A percentile compares a stretch with the other conserved stretches of the same genome.
phyloP scores from a whole-genome alignment of 345 rosid species.

The Lepidium sativum region DNA sequence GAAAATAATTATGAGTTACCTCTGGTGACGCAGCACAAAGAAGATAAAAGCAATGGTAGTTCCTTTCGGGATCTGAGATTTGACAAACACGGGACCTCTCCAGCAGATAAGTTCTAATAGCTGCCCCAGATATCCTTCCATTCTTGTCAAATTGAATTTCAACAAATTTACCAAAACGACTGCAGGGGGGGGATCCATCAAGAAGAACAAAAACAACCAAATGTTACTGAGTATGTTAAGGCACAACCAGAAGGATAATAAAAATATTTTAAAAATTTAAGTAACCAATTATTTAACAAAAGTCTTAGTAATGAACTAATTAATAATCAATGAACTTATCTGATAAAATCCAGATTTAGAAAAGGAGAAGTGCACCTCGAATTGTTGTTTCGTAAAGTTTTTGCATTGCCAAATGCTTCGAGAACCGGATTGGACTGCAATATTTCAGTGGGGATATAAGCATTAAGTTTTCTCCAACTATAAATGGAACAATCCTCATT shows the following conservation, averaged over 20 bases:
- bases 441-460: neutral
- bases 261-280: neutral
- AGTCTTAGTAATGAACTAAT: neutral
- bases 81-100: constrained; percentile 97
- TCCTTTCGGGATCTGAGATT: constrained; percentile 84
- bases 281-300: neutral
- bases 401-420: constrained; percentile 98
- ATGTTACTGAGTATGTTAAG: neutral
- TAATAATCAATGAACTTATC: neutral
- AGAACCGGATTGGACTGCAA: constrained; percentile 94
- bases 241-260: neutral
- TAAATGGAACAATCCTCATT: neutral
- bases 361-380: constrained; percentile 48
- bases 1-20: constrained; percentile 35
- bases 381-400: constrained; percentile 89
- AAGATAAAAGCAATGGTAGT: constrained; percentile 90
- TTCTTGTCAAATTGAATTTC: constrained; percentile 88
- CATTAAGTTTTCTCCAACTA: neutral
- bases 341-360: neutral
- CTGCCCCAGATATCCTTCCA: constrained; percentile 95
- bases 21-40: constrained; percentile 90
- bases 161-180: constrained; percentile 96
- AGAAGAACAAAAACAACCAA: constrained; percentile 6
- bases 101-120: constrained; percentile 81
- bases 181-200: constrained; percentile 24